Evolutionary conservation across 176 grass and related monocot genomes (phyloP), one percentile per base, ranked within the genome.

Genomic region (Phoenix dactylifera): DNA sequence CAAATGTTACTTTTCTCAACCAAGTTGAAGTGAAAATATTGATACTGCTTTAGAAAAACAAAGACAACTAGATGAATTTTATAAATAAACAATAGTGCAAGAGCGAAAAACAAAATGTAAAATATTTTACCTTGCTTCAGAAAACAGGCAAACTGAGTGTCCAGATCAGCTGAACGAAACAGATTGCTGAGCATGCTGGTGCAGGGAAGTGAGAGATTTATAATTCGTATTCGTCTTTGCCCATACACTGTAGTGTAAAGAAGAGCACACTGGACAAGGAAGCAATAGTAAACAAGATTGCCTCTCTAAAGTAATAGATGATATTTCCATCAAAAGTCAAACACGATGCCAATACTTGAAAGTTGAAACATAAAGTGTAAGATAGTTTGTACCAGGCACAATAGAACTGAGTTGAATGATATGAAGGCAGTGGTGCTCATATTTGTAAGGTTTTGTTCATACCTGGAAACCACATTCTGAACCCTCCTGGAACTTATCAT

Each of bases 391-490:
- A 44, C 10, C 2, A 9, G 10, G 35, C 35, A 44, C 35, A 44
- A 12, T 9, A 44, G 35, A 44, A 44, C 9, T 44, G 35, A 44
- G 35, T 44, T 12, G 10, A 44, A 44, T 1, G 2, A 12, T 12
- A 6, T 44, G 9, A 44, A 44, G 6, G 35, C 35, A 44, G 35
- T 1, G 3, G 35, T 12, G 35, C 35, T 44, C 35, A 44, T 9
- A 12, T 44, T 44, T 12, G 35, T 3, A 44, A 44, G 35, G 12
- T 44, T 44, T 12, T 58, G 20, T 58, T 10, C 32, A 64, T 83
- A 95, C 89, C 89, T 95, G 89, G 63, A 95, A 95, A 51, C 72
- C 81, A 61, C 89, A 95, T 89, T 95, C 89, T 28, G 62, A 60
- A 55, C 79, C 76, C 77, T 95, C 89, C 68, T 82, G 78, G 70